Percentiles rank a stretch among this genome's conserved stretches.
Evolutionary conservation across 129 eudicot species (phyloP).

Genomic region (Flaveria trinervia): DNA sequence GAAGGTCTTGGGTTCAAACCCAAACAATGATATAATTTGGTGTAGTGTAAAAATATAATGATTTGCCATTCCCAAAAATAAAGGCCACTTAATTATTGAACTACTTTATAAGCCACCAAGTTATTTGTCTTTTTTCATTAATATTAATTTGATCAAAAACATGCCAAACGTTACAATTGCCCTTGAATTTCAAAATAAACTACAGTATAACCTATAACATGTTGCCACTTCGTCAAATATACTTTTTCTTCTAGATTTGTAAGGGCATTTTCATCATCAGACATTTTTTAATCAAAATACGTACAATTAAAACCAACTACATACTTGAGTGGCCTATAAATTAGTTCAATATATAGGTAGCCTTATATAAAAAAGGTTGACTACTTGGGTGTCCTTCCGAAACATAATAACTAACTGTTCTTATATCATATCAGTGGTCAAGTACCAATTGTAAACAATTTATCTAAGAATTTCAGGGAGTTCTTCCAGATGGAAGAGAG

Average conservation of each 20-base stretch:
- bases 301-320: neutral
- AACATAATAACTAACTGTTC: neutral
- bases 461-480: conserved; percentile 49
- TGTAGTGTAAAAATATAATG: too few relatives aligned
- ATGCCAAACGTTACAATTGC: neutral
- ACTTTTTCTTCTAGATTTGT: neutral
- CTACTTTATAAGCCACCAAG: neutral
- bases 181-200: neutral
- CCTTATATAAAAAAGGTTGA: neutral
- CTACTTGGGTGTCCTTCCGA: neutral
- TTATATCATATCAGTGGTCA: neutral
- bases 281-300: neutral
- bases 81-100: neutral
- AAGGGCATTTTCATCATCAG: neutral
- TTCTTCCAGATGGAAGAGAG: conserved; percentile 77
- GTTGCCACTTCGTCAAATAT: neutral
- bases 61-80: neutral
- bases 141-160: neutral
- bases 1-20: too few relatives aligned
- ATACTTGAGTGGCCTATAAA: neutral
- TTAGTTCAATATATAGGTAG: neutral
- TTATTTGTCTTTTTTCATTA: neutral
- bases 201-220: neutral
- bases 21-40: too few relatives aligned
- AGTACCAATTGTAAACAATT: neutral